Evolutionary conservation across 495 filamentous ascomycete species (phyloP), one percentile per base, ranked within the genome.

Genomic region (Tuber indicum): DNA sequence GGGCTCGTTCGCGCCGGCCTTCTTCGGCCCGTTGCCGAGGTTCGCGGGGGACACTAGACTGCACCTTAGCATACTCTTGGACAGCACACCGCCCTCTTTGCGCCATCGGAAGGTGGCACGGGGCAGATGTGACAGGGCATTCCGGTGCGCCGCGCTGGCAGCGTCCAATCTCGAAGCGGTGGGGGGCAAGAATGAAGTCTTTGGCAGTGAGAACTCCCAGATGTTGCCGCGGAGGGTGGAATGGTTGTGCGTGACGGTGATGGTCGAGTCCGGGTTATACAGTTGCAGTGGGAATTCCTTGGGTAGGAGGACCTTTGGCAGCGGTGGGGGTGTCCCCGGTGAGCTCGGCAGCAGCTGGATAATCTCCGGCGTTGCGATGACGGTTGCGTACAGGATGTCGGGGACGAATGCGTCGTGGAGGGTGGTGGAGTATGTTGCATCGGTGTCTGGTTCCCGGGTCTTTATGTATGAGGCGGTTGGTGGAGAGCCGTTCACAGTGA

Each of bases 201-300:
- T 91, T 0, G 96, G 96, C 87, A 99, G 91, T 82, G 94, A 92
- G 84, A 99, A 99, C 75, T 94, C 92, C 90, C 94, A 99, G 72
- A 88, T 88, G 39, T 92, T 89, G 16, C 82, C 82, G 1, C 79
- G 79, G 14, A 83, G 70, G 42, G 90, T 91, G 71, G 89, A 90
- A 80, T 91, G 92, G 75, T 92, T 89, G 83, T 92, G 89, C 83
- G 87, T 90, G 69, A 98, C 87, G 0, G 86, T 74, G 43, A 98
- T 86, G 77, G 92, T 87, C 84, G 97, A 94, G 85, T 98, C 94
- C 0, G 96, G 96, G 82, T 97, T 94, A 88, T 98, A 98, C 17
- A 99, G 91, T 79, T 95, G 92, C 74, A 98, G 88, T 26, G 88
- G 87, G 84, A 98, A 97, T 72, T 88, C 88, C 69, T 89, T 89